These are phyloP conservation scores for Wickerhamomyces sp. DNA, from an alignment of 1,139 yeast species.

Conservation along the genomic window DNA sequence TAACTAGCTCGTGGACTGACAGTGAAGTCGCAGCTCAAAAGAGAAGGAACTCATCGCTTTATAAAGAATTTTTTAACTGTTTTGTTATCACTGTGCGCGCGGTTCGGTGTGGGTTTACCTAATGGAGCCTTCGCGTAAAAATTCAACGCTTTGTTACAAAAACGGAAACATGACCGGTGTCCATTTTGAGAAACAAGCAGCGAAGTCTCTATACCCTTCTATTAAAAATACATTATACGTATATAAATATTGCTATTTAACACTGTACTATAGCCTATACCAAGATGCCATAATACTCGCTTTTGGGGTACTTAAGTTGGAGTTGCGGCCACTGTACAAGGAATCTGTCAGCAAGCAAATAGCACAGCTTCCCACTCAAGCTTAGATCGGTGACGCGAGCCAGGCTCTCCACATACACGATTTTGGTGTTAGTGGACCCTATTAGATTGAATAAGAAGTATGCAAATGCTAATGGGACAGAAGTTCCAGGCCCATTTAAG, in stretches of 20 bases:
- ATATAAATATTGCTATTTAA: no score
- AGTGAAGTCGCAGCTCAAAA: no score
- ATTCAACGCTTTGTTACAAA: neutral
- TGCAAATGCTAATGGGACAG: constrained; percentile 62
- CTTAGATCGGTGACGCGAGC: constrained; percentile 81
- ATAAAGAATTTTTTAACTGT: no score
- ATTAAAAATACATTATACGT: no score
- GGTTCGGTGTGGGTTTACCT: neutral
- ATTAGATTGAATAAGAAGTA: constrained; percentile 40
- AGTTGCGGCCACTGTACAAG: constrained; percentile 89
- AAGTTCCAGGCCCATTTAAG: constrained; percentile 93
- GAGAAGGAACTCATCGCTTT: neutral
- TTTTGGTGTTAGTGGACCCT: constrained; percentile 50
- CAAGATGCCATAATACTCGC: constrained; percentile 75
- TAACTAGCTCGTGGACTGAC: no score
- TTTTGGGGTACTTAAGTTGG: constrained; percentile 46
- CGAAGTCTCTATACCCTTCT: neutral
- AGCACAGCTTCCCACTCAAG: constrained; percentile 65
- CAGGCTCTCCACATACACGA: constrained; percentile 80
- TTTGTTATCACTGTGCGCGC: no score
- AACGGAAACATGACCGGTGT: neutral
- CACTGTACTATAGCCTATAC: no score
- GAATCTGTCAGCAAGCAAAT: constrained; percentile 71
- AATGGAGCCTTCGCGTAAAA: neutral
- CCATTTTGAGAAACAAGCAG: neutral